Conservation (phyloP, 495 filamentous ascomycete species). For the Xylaria curta region DNA sequence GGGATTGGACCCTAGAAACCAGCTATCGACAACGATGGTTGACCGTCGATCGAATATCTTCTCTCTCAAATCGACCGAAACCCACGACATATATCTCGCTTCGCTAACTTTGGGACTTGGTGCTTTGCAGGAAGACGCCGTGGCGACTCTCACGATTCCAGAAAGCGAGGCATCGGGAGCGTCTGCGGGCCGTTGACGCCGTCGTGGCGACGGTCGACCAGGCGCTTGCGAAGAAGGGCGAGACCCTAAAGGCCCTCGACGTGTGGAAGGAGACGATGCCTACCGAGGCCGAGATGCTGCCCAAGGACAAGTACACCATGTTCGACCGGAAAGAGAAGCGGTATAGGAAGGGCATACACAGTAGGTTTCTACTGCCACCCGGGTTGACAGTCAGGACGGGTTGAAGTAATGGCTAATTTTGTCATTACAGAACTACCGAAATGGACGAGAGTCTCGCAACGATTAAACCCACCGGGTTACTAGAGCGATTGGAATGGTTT, state of each 20-base stretch:
- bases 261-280: slow-evolving; percentile 96
- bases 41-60: not conserved
- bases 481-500: slow-evolving; percentile 50
- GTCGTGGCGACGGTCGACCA: slow-evolving; percentile 78
- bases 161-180: slow-evolving; percentile 87
- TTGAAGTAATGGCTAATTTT: slow-evolving; percentile 33
- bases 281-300: slow-evolving; percentile 92
- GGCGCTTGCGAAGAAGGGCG: slow-evolving; percentile 73
- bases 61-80: not conserved
- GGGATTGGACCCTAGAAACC: not conserved
- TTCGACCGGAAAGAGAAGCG: slow-evolving; percentile 95
- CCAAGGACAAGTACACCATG: slow-evolving; percentile 96
- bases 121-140: slow-evolving; percentile 83
- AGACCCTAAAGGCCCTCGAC: slow-evolving; percentile 74
- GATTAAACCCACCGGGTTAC: slow-evolving; percentile 92
- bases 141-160: slow-evolving; percentile 92
- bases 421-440: slow-evolving; percentile 77
- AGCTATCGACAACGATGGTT: not conserved
- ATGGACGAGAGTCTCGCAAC: slow-evolving; percentile 93
- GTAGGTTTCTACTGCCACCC: slow-evolving; percentile 61
- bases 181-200: slow-evolving; percentile 82
- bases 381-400: not conserved
- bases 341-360: slow-evolving; percentile 96
- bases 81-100: not conserved
- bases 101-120: slow-evolving; percentile 21